Base-by-base conservation (phyloP, 164 flowering plant genomes). In the Stephania yunnanensis region DNA sequence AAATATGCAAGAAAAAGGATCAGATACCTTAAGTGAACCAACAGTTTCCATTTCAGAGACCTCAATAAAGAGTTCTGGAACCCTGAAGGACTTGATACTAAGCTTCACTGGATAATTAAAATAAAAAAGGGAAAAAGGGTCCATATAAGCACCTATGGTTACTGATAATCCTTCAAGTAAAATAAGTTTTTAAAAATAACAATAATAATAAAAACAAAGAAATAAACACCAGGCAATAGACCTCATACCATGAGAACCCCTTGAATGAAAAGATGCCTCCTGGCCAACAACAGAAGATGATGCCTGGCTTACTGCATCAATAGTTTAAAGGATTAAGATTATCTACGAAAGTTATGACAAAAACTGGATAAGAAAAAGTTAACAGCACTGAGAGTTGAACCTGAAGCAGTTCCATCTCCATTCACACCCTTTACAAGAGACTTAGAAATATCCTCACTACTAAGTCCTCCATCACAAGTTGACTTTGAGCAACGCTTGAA, bases 51-150 rank as follows among this genome's bases (percentile, higher is more conserved):
- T 89, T 81, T 95, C 94, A 50, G 99, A 89, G 71, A 95, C 84
- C 86, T 95, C 97, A 82, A 95, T 84, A 53, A 92, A 83, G 73
- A 95, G 90, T 88, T 96, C 99, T 22, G 99, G 99, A 76, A 96
- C 92, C 84, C 83, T 84, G 80, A 96, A 96, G 52, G 99, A 94
- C 84, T 90, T 90, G 83, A 96, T 94, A 86, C 89, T 88, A 64
- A 96, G 90, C 83, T 89, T 96, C 87, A 94, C 99, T 96, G 98
- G 89, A 86, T 95, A 65, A 65, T 22, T 22, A 4, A 22, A 9
- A 73, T 76, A n/a, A 79, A 83, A 75, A 58, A 42, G 65, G 79
- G 80, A 83, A 83, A 46, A 78, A 65, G 68, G 30, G 68, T 69
- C 15, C 42, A 44, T 53, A 55, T 81, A 79, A 82, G 81, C 83